phyloP scores from a whole-genome alignment of 805 yeast genomes.

The Starmerella scarabaei region DNA sequence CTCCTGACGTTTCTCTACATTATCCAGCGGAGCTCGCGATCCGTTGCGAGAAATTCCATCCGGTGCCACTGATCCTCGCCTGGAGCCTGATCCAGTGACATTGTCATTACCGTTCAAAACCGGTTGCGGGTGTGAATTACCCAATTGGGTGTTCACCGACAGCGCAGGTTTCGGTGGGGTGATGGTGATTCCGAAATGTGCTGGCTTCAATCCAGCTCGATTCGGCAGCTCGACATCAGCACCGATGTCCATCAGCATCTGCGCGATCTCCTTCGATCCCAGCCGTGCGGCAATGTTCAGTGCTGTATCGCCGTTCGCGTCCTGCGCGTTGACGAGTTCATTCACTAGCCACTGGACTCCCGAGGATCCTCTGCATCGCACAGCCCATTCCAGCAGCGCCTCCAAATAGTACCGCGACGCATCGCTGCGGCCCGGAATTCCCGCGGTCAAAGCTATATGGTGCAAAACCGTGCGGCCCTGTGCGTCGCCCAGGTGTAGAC shows the following conservation, averaged over 20 bases:
- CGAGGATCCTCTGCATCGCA: conserved; percentile 36
- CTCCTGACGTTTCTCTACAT: conserved; percentile 29
- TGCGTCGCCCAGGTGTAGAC: conserved; percentile 49
- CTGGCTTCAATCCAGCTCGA: conserved; percentile 73
- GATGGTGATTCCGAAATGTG: conserved; percentile 63
- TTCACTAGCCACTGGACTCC: conserved; percentile 43
- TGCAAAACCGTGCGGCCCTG: conserved; percentile 73
- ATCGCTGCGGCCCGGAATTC: conserved; percentile 57
- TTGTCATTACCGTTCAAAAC: not conserved
- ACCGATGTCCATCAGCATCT: conserved; percentile 71
- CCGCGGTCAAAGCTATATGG: conserved; percentile 71
- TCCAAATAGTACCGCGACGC: conserved; percentile 66
- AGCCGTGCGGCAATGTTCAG: conserved; percentile 83
- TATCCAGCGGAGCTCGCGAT: conserved; percentile 10
- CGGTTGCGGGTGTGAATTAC: not conserved
- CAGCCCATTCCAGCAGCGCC: conserved; percentile 65
- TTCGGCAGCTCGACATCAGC: conserved; percentile 72
- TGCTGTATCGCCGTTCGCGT: conserved; percentile 89
- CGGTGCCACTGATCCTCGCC: not conserved
- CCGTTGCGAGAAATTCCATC: conserved; percentile 4
- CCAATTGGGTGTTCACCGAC: not conserved
- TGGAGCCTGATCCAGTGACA: not conserved
- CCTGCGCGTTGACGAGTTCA: conserved; percentile 74
- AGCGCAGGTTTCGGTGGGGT: not conserved
- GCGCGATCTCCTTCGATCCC: conserved; percentile 68